These are phyloP conservation scores for Pichia membranifaciens DNA, from an alignment of 805 yeast genomes.

Conservation along the genomic window DNA sequence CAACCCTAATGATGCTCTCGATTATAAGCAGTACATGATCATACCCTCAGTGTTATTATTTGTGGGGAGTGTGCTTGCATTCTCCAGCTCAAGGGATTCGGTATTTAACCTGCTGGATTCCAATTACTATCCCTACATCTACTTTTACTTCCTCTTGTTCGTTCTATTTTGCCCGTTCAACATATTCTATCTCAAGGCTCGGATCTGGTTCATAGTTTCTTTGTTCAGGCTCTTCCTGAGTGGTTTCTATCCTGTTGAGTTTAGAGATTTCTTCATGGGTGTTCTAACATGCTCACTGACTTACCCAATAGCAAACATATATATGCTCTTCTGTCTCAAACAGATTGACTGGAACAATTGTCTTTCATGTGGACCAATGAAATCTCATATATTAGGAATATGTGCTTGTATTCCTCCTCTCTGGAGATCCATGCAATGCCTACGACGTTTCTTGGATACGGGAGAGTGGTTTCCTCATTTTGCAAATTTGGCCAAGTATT, in stretches of 20 bases:
- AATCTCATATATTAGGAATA: conserved; percentile 74
- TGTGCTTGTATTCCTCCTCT: conserved; percentile 77
- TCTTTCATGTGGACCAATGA: conserved; percentile 65
- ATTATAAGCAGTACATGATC: conserved; percentile 58
- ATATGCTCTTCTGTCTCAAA: conserved; percentile 79
- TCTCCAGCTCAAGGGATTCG: conserved; percentile 67
- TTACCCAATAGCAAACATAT: conserved; percentile 77
- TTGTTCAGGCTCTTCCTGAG: conserved; percentile 67
- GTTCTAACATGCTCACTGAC: conserved; percentile 86
- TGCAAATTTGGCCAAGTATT: conserved; percentile 78
- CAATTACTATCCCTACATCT: conserved; percentile 73
- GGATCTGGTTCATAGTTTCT: conserved; percentile 73
- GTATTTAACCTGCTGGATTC: conserved; percentile 56
- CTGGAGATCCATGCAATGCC: conserved; percentile 87
- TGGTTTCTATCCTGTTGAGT: conserved; percentile 92
- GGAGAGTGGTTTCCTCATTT: conserved; percentile 96
- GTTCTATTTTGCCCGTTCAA: conserved; percentile 59
- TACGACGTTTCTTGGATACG: conserved; percentile 85
- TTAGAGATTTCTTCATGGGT: conserved; percentile 88
- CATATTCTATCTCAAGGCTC: conserved; percentile 48
- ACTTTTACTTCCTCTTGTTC: conserved; percentile 45
- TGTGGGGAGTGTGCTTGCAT: conserved; percentile 52
- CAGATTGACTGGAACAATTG: conserved; percentile 61
- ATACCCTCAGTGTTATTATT: conserved; percentile 57
- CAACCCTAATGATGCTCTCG: conserved; percentile 58